phyloP scores from a whole-genome alignment of 2,329 filamentous ascomycete species.

The Pestalotiopsis sp. region DNA sequence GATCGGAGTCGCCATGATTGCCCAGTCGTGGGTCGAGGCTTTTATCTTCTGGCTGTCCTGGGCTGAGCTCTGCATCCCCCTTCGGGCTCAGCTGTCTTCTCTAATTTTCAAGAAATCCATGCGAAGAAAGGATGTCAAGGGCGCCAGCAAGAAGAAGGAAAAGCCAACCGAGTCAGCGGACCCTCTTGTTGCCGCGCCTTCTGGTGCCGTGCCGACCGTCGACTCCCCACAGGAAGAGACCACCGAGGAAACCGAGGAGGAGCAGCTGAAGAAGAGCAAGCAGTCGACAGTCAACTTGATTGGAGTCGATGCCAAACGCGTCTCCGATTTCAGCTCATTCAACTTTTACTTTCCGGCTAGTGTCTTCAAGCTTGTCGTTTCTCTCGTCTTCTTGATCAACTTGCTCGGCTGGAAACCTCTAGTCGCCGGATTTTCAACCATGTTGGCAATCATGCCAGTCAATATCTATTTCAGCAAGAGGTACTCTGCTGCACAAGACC shows the following conservation, averaged over 20 bases:
- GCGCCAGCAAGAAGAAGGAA: slow-evolving; percentile 53
- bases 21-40: slow-evolving; percentile 63
- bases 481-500: slow-evolving; percentile 67
- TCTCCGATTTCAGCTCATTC: slow-evolving; percentile 70
- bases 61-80: slow-evolving; percentile 64
- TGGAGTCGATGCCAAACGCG: slow-evolving; percentile 72
- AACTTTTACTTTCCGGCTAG: slow-evolving; percentile 68
- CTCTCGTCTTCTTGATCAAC: slow-evolving; percentile 66
- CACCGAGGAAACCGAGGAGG: slow-evolving; percentile 51
- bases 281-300: slow-evolving; percentile 80
- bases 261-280: slow-evolving; percentile 52
- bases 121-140: slow-evolving; percentile 76
- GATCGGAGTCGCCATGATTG: slow-evolving; percentile 62
- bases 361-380: slow-evolving; percentile 65
- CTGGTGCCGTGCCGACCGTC: slow-evolving; percentile 30
- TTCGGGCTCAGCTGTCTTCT: slow-evolving; percentile 71
- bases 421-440: slow-evolving; percentile 65
- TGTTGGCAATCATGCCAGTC: slow-evolving; percentile 66
- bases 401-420: slow-evolving; percentile 75
- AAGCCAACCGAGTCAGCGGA: slow-evolving; percentile 33
- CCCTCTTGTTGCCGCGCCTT: slow-evolving; percentile 27
- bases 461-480: slow-evolving; percentile 69
- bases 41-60: slow-evolving; percentile 71
- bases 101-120: slow-evolving; percentile 79
- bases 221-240: slow-evolving; percentile 35